A percentile compares a stretch with the other conserved stretches of the same genome.
Evolutionary conservation across 1,284 basidiomycete species (phyloP).

Genomic region (Cryptococcus deneoformans): DNA sequence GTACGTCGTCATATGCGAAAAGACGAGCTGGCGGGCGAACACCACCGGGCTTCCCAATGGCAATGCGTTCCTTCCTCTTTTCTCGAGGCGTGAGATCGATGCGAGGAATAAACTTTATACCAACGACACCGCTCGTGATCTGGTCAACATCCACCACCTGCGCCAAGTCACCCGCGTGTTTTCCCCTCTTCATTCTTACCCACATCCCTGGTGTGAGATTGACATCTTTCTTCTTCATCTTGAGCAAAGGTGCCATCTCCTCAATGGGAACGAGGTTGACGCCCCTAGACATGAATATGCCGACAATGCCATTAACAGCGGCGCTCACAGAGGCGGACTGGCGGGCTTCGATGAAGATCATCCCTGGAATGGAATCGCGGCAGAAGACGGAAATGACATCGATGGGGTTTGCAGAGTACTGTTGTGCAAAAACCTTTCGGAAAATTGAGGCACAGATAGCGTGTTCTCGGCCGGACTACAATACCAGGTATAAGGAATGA

Average conservation of each 20-base stretch:
- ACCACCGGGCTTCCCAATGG: constrained; percentile 51
- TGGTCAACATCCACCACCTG: constrained; percentile 95
- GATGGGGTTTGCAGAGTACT: constrained; percentile 61
- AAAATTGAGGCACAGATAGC: constrained; percentile 93
- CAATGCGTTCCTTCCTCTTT: constrained; percentile 58
- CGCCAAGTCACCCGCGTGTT: constrained; percentile 91
- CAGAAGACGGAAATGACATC: constrained; percentile 91
- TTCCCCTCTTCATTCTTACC: constrained; percentile 93
- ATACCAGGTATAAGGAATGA: background rate
- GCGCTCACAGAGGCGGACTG: constrained; percentile 80
- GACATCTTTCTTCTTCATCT: constrained; percentile 91
- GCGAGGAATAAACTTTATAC: constrained; percentile 90
- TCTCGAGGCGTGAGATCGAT: constrained; percentile 93
- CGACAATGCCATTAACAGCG: constrained; percentile 86
- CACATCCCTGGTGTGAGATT: constrained; percentile 84
- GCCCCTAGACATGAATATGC: constrained; percentile 74
- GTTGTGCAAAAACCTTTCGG: constrained; percentile 67
- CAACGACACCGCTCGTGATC: constrained; percentile 68
- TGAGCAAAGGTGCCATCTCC: constrained; percentile 95
- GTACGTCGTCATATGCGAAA: constrained; percentile 92
- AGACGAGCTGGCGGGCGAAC: constrained; percentile 80
- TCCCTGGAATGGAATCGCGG: constrained; percentile 89
- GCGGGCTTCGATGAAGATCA: constrained; percentile 94
- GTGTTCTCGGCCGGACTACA: constrained; percentile 81
- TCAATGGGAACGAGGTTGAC: constrained; percentile 90